Percentiles rank a stretch among this genome's conserved stretches.
Evolutionary conservation across 306 rosid genomes (phyloP).

Genomic region (Trifolium fragiferum): DNA sequence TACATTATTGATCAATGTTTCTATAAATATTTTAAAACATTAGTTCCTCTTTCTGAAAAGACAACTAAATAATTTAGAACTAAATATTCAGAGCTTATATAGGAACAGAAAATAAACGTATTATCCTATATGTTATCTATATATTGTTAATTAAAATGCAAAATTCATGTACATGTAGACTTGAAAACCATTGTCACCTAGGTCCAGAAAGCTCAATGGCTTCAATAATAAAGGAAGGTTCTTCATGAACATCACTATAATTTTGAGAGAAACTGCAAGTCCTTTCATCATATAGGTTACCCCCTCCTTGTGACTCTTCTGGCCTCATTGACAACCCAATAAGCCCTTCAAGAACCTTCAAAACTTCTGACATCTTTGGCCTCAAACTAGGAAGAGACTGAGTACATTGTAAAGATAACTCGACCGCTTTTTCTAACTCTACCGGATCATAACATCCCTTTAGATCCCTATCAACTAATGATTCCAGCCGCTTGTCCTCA

Average conservation of each 20-base stretch:
- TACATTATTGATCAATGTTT: no score
- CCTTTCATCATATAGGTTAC: conserved; percentile 60
- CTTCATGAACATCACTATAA: conserved; percentile 65
- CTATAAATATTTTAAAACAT: no score
- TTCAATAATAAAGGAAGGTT: conserved; percentile 81
- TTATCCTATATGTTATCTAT: conserved; percentile 33
- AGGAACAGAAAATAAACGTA: neutral
- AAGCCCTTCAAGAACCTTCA: conserved; percentile 80
- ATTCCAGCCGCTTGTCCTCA: conserved; percentile 76
- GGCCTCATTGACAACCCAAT: conserved; percentile 59
- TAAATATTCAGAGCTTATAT: conserved; percentile 1
- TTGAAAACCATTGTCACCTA: conserved; percentile 51
- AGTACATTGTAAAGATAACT: conserved; percentile 78
- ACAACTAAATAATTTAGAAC: conserved; percentile 5
- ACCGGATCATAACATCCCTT: conserved; percentile 78
- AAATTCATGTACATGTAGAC: conserved; percentile 52
- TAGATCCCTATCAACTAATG: conserved; percentile 78
- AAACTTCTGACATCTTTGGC: conserved; percentile 83
- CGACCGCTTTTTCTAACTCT: conserved; percentile 72
- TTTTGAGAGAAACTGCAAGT: conserved; percentile 66
- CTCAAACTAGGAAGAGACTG: conserved; percentile 80
- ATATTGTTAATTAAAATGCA: conserved; percentile 41
- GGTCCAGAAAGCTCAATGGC: conserved; percentile 99
- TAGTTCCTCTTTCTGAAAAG: conserved; percentile 7
- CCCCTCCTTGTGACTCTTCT: conserved; percentile 67